Evolutionary conservation across 768 basidiomycete genomes (phyloP).

Genomic region (Hortiboletus campestris): DNA sequence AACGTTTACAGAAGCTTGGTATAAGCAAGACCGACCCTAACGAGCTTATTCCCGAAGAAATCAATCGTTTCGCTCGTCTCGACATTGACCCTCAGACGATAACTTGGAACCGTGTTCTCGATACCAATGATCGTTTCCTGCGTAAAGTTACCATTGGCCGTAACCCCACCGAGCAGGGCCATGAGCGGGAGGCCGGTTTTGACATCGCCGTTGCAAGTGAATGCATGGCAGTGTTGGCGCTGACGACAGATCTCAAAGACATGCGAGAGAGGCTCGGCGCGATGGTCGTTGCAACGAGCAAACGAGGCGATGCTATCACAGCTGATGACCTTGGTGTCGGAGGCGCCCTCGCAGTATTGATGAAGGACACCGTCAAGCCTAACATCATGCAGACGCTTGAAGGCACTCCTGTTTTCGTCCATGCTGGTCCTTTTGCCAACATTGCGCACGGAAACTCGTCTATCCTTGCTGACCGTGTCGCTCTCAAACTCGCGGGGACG

Average conservation of each 20-base stretch:
- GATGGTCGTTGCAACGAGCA: constrained; percentile 97
- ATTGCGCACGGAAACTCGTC: constrained; percentile 99
- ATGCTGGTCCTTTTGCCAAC: constrained; percentile 98
- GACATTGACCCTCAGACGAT: constrained; percentile 90
- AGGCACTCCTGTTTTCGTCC: constrained; percentile 98
- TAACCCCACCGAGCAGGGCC: constrained; percentile 84
- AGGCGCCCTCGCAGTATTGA: constrained; percentile 91
- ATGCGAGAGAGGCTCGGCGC: constrained; percentile 91
- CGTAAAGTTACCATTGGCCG: constrained; percentile 94
- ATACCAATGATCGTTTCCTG: constrained; percentile 96
- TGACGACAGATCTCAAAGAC: constrained; percentile 83
- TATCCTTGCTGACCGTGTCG: constrained; percentile 95
- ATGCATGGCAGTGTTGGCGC: constrained; percentile 95
- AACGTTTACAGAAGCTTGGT: constrained; percentile 90
- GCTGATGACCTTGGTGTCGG: constrained; percentile 96
- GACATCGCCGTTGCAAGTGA: constrained; percentile 98
- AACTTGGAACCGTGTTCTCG: constrained; percentile 97
- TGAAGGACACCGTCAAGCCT: constrained; percentile 99
- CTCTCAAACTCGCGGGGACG: constrained; percentile 93
- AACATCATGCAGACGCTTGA: constrained; percentile 98
- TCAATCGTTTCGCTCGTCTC: constrained; percentile 83
- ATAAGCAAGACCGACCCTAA: constrained; percentile 93
- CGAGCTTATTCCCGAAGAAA: constrained; percentile 90
- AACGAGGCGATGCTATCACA: constrained; percentile 86
- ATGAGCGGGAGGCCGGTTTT: constrained; percentile 86